Evolutionary conservation across 371 early-diverging fungal genomes (phyloP), one percentile per base, ranked within the genome.

Genomic region (Rhizopus microsporus): DNA sequence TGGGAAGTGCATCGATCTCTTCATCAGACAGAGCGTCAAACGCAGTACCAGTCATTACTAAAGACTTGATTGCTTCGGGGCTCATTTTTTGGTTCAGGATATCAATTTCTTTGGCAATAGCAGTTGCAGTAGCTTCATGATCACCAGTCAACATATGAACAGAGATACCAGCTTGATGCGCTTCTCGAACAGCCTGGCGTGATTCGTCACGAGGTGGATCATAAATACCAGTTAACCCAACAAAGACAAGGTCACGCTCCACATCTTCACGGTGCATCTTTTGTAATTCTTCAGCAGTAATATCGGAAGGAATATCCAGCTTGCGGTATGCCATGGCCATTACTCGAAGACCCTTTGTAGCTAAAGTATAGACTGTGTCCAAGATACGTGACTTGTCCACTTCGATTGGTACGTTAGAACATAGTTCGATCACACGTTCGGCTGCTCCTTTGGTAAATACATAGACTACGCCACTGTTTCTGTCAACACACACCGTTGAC

Each of bases 121-220:
- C 94, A 0, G 89, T 74, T 2, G 97, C 97, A 0, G 96, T 97
- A 10, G 83, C 80, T 13, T 93, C 86, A 60, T 96, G 95, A 62
- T 97, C 96, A 23, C 96, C 97, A 2, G 97, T 96, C 32, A 96
- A 81, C 95, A 97, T 96, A 56, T 91, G 86, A 29, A 96, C 95
- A 23, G 84, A 82, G 71, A 97, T 94, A 23, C 97, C 97, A 5
- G 97, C 96, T 16, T 73, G 71, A 51, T 93, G 87, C 54, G 95
- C 94, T 63, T 91, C 86, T 61, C 81, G 68, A 13, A 96, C 93
- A 49, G 93, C 93, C 3, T 78, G 78, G 39, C 82, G 60, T 0
- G 86, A 84, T 70, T 89, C 90, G 7, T 82, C 74, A 6, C 90
- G 87, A 17, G 96, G 94, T 30, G 96, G 96, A 66, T 95, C 98